phyloP scores from a whole-genome alignment of 2,329 filamentous ascomycete species.

The Trichoderma koningii region DNA sequence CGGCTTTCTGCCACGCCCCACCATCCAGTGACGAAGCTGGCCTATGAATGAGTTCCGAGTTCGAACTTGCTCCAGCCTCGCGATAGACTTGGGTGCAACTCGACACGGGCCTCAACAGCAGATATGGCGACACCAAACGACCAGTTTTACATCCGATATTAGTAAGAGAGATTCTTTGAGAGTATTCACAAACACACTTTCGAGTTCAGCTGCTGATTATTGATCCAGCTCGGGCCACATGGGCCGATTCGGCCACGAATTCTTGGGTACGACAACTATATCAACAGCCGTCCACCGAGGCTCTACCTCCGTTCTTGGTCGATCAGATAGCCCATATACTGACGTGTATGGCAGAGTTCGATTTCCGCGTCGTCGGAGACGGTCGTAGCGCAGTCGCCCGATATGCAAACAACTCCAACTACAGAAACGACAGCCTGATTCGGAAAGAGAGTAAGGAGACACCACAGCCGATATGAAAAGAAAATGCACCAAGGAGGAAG shows the following conservation, averaged over 20 bases:
- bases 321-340: not conserved
- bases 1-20: conserved; percentile 29
- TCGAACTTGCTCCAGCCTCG: conserved; percentile 15
- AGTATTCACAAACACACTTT: not conserved
- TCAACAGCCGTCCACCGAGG: not conserved
- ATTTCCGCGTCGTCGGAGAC: conserved; percentile 89
- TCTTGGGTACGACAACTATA: conserved; percentile 66
- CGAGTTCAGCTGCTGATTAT: conserved; percentile 26
- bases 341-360: conserved; percentile 71
- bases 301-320: not conserved
- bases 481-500: not conserved
- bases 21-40: conserved; percentile 28
- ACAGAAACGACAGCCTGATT: conserved; percentile 96
- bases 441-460: conserved; percentile 89
- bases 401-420: conserved; percentile 99
- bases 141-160: conserved; percentile 95
- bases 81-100: conserved; percentile 20
- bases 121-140: conserved; percentile 71
- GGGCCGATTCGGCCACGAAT: conserved; percentile 96
- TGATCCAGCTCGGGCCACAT: conserved; percentile 84
- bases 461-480: not conserved
- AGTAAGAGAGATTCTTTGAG: conserved; percentile 57
- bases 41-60: not conserved
- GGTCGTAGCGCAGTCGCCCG: conserved; percentile 89
- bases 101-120: conserved; percentile 28